phyloP scores from a whole-genome alignment of 1,139 yeast genomes.

The Pneumocystis carinii region DNA sequence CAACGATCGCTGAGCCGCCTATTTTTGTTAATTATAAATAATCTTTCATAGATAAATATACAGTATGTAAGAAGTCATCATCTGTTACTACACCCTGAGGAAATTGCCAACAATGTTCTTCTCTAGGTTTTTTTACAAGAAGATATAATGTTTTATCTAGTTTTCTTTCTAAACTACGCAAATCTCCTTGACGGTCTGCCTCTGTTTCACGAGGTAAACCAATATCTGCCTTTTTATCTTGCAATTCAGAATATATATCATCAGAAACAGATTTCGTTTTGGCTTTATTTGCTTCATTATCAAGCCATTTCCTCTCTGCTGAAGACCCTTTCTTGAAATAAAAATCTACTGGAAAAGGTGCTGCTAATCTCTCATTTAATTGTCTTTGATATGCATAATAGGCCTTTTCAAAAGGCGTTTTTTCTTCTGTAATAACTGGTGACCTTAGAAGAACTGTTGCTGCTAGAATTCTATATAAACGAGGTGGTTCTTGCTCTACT shows the following conservation, averaged over 20 bases:
- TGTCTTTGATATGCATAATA: constrained; percentile 76
- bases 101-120: constrained; percentile 42
- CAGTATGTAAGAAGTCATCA: constrained; percentile 34
- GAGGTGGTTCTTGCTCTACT: neutral
- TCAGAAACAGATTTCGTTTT: constrained; percentile 42
- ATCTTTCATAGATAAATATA: constrained; percentile 16
- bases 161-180: constrained; percentile 58
- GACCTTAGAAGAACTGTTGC: constrained; percentile 55
- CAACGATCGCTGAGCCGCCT: constrained; percentile 58
- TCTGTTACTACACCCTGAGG: constrained; percentile 43
- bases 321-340: constrained; percentile 84
- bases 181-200: constrained; percentile 54
- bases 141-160: constrained; percentile 70
- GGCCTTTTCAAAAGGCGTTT: constrained; percentile 54
- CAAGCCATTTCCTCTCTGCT: constrained; percentile 65
- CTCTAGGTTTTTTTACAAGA: constrained; percentile 36
- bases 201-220: constrained; percentile 61
- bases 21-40: neutral
- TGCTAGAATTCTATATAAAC: constrained; percentile 15
- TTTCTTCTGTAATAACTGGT: constrained; percentile 71
- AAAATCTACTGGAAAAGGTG: constrained; percentile 93
- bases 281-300: constrained; percentile 48
- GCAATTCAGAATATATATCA: constrained; percentile 24
- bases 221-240: constrained; percentile 34
- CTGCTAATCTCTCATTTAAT: constrained; percentile 79